phyloP scores from a whole-genome alignment of 352 stramenopile genomes.

The Globisporangium spiculum region DNA sequence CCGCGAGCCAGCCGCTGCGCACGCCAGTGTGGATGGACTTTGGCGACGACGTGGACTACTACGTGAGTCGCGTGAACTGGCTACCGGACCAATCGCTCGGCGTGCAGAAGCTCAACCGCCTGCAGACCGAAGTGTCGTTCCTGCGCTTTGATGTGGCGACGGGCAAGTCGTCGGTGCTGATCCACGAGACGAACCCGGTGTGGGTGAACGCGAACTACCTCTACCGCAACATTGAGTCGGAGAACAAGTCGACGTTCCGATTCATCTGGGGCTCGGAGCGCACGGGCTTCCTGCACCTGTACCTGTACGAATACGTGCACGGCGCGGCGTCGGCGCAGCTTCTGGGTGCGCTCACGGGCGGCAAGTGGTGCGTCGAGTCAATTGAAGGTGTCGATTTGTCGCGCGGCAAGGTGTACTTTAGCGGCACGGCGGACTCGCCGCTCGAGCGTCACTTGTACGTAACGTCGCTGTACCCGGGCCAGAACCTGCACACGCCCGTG shows the following conservation, averaged over 20 bases:
- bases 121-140: constrained; percentile 72
- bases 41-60: constrained; percentile 71
- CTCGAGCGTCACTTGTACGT: constrained; percentile 93
- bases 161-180: constrained; percentile 64
- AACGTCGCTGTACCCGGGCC: constrained; percentile 51
- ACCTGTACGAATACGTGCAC: constrained; percentile 92
- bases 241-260: constrained; percentile 85
- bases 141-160: constrained; percentile 79
- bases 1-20: constrained; percentile 24
- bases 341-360: constrained; percentile 61
- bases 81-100: constrained; percentile 91
- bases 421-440: constrained; percentile 80
- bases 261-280: constrained; percentile 95
- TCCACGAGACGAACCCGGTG: constrained; percentile 87
- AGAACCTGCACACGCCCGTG: constrained; percentile 44
- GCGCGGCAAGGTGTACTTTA: constrained; percentile 87
- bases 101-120: constrained; percentile 86
- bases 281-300: constrained; percentile 94
- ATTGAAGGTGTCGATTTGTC: constrained; percentile 80
- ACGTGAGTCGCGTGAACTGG: constrained; percentile 94
- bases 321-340: constrained; percentile 33
- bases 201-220: constrained; percentile 97
- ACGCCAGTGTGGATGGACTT: constrained; percentile 81
- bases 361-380: constrained; percentile 75
- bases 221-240: constrained; percentile 82